Base-by-base conservation (phyloP, 495 filamentous ascomycete species). In the Platismatia glauca region DNA sequence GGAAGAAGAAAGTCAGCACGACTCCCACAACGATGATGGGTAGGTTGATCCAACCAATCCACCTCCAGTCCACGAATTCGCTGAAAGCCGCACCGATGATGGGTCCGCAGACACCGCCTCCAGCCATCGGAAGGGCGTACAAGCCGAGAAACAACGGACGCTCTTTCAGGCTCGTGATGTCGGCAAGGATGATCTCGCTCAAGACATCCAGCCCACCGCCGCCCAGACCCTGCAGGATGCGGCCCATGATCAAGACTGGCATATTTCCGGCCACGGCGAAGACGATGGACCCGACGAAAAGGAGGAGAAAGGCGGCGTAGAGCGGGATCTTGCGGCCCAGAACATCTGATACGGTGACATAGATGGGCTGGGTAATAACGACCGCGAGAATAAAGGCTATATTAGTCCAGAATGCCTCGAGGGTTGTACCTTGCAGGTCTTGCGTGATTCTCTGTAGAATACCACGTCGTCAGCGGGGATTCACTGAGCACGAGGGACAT, bases 361-460 rank as follows among this genome's bases (percentile, higher is more conserved):
- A 64, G 6, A 71, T 24, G 3, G 66, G 66, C 31, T 64, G 66
- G 3, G 55, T 46, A 35, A 64, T 50, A 18, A 81, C 80, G 1
- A 73, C 76, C 8, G 75, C 73, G 13, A 86, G 68, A 22, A 83
- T 71, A 69, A 81, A 86, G 7, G 78, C 78, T 4, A 81, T 82
- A 1, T 80, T 81, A 9, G 77, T 70, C 83, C 83, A 86, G 71
- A 85, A 85, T 22, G 80, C 77, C 63, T 85, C 77, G 39, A 84
- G 74, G 12, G 79, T 82, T 0, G 77, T 77, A 27, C 81, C 82
- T 27, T 73, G 61, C 12, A 84, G 74, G 8, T 74, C 46, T 12
- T 6, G 4, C n/a, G 59, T 8, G 7, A 61, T 55, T 0, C 7
- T 61, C 59, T 61, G 69, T 69, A 37, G 11, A 11, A 37, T 37